Base-by-base conservation (phyloP, 805 yeast species). In the Grigorovia yakushimaensis region DNA sequence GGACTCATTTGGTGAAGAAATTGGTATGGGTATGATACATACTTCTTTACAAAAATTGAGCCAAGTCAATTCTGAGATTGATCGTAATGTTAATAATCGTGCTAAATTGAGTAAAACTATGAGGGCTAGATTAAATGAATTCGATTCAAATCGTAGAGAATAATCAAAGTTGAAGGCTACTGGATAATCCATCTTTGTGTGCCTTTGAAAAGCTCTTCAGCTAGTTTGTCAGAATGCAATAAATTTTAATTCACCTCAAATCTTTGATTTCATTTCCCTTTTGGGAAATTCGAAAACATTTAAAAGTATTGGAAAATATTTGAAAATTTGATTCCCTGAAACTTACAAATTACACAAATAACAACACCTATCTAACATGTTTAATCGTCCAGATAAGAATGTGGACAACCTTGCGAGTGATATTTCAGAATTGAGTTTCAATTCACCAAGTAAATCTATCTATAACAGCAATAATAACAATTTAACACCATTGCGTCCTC, bases 1-100 rank as follows among this genome's bases (percentile, higher is more conserved):
- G 51, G 88, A 84, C 51, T 71, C 79, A 0, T 82, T 70, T 59
- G 95, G 94, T 10, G 88, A 86, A 46, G 95, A 87, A 56, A 69
- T 84, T 30, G 96, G 96, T 0, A 58, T 88, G 43, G 95, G 96
- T 3, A 79, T 86, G 87, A 72, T 79, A 11, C 52, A 49, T 24
- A 46, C 61, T 1, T 43, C 59, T 39, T 20, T 56, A 19, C 49
- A 51, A 37, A 46, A 51, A 40, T 57, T 52, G 15, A 52, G 61
- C 18, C 64, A 64, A 13, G 49, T 60, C 1, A 20, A 46, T 1
- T 43, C 51, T n/a, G 52, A 48, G 50, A 53, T 41, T 51, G 56
- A 60, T 49, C 57, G 68, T 17, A 74, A 71, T 52, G 60, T 65
- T 1, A 74, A 74, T 43, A 79, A 79, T 21, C 70, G 65, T 47